Evolutionary conservation across 495 filamentous ascomycete species (phyloP).

Genomic region (Xeromyces bisporus): DNA sequence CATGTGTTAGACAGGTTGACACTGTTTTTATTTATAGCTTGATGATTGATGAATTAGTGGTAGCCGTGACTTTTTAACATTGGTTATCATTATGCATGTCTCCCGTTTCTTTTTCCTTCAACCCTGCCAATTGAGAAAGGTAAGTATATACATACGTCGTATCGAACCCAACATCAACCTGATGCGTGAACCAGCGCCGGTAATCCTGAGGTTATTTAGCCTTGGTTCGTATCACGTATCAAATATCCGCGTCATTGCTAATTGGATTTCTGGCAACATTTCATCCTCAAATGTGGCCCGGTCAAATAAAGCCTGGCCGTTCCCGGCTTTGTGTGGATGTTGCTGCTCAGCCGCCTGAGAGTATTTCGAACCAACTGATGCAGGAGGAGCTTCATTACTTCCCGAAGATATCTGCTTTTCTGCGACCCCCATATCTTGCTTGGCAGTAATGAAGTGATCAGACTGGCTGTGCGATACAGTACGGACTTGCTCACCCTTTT

Average conservation of each 20-base stretch:
- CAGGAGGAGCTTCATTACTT: not conserved
- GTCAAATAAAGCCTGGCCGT: not conserved
- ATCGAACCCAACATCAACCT: not conserved
- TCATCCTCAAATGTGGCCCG: not conserved
- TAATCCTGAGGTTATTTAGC: not conserved
- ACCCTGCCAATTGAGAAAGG: not conserved
- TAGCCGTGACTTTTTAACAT: slow-evolving; percentile 3
- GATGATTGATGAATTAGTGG: too few relatives aligned
- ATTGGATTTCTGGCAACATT: not conserved
- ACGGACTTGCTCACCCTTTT: slow-evolving; percentile 5
- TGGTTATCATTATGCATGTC: not conserved
- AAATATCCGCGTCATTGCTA: too few relatives aligned
- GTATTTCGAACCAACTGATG: not conserved
- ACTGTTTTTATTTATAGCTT: slow-evolving; percentile 3
- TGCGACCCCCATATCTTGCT: not conserved
- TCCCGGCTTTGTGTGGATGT: not conserved
- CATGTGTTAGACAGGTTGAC: slow-evolving; percentile 4
- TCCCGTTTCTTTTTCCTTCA: not conserved
- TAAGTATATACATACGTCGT: not conserved
- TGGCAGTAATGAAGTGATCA: not conserved
- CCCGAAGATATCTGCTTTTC: not conserved
- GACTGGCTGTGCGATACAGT: slow-evolving; percentile 3
- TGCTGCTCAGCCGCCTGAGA: not conserved
- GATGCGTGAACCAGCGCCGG: not conserved
- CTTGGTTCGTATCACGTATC: too few relatives aligned